These are phyloP conservation scores for Peziza echinospora DNA, from an alignment of 495 filamentous ascomycete species.

Conservation along the genomic window DNA sequence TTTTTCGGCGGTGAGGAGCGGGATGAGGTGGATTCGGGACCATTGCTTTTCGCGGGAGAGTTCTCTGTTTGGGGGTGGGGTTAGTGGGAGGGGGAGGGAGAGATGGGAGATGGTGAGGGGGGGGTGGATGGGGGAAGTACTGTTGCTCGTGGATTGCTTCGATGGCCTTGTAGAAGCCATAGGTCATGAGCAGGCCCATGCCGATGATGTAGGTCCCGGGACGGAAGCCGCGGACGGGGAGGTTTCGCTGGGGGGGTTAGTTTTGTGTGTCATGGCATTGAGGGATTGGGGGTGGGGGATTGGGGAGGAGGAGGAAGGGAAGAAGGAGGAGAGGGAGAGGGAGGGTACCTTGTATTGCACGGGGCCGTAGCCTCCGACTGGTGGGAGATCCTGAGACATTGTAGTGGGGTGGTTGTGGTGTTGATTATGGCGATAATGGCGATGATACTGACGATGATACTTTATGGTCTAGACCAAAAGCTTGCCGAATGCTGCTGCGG, in stretches of 20 bases:
- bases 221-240: slow-evolving; percentile 79
- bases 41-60: slow-evolving; percentile 94
- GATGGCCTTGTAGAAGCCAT: slow-evolving; percentile 66
- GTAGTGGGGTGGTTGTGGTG: slow-evolving; percentile 1
- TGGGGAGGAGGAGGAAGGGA: slow-evolving; percentile 81
- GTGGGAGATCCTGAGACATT: slow-evolving; percentile 56
- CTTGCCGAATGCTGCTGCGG: too few species aligned
- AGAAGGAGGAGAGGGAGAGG: slow-evolving; percentile 17
- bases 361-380: slow-evolving; percentile 74
- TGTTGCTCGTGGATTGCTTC: slow-evolving; percentile 66
- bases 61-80: too few species aligned
- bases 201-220: slow-evolving; percentile 54
- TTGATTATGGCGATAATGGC: too few species aligned
- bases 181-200: slow-evolving; percentile 55
- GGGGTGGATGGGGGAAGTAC: slow-evolving; percentile 26
- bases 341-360: slow-evolving; percentile 77
- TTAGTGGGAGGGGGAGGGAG: too few species aligned
- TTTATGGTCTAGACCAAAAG: too few species aligned
- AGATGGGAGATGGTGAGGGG: too few species aligned
- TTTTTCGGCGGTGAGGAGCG: slow-evolving; percentile 81
- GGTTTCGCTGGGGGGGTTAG: slow-evolving; percentile 52
- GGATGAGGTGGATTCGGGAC: slow-evolving; percentile 79
- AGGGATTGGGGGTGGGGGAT: slow-evolving; percentile 82
- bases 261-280: too few species aligned
- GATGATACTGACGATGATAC: too few species aligned